A percentile compares a stretch with the other conserved stretches of the same genome.
phyloP scores from a whole-genome alignment of 768 basidiomycete species.

The Exidia glandulosa region DNA sequence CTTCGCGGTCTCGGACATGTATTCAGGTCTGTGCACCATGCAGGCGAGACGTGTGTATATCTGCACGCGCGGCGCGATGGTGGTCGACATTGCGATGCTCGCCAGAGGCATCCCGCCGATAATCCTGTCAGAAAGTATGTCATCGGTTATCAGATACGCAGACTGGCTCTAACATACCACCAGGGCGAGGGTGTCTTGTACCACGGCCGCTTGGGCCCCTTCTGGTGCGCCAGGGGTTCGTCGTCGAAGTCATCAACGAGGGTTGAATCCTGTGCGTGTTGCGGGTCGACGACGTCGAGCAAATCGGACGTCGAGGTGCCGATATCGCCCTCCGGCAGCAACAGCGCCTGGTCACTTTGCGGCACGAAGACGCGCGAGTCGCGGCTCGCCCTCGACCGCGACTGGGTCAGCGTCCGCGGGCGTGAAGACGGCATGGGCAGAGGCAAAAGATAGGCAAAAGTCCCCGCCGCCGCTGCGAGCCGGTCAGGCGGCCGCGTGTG shows the following conservation, averaged over 20 bases:
- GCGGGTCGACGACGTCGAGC: neutral
- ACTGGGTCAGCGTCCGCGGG: neutral
- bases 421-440: neutral
- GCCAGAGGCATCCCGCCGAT: conserved; percentile 41
- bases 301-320: neutral
- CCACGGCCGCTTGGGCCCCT: conserved; percentile 39
- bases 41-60: conserved; percentile 68
- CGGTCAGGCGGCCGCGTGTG: no score
- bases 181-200: conserved; percentile 63
- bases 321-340: neutral
- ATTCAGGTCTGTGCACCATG: conserved; percentile 49
- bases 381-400: neutral
- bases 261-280: neutral
- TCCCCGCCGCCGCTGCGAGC: no score
- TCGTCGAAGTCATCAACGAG: neutral
- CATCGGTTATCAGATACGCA: neutral
- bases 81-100: conserved; percentile 42
- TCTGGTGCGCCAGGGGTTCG: neutral
- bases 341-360: neutral
- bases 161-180: conserved; percentile 39
- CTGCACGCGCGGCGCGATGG: conserved; percentile 61
- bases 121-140: conserved; percentile 35
- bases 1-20: conserved; percentile 15
- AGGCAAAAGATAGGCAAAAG: no score
- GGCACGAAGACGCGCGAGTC: neutral